Conservation (phyloP, 2,329 filamentous ascomycete genomes). For the Paracoccidioides lutzii region DNA sequence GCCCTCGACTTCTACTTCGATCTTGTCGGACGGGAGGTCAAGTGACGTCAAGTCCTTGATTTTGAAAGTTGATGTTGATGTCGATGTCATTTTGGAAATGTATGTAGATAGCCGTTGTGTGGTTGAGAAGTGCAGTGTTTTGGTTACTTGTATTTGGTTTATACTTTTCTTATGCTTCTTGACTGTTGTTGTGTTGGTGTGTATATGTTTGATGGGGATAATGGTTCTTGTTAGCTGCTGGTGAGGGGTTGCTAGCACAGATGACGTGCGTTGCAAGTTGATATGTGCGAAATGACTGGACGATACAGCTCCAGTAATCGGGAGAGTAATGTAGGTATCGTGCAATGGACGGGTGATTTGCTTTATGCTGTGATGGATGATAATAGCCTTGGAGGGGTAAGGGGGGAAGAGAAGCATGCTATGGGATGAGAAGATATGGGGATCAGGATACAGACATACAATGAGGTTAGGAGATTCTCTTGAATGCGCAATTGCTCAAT, state of each 20-base stretch:
- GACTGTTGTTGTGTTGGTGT: not conserved
- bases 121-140: not conserved
- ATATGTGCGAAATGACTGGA: not conserved
- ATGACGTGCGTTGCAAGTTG: not conserved
- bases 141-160: not conserved
- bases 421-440: not conserved
- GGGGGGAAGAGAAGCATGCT: not conserved
- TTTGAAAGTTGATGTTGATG: conserved; percentile 26
- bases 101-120: not conserved
- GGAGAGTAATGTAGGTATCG: not conserved
- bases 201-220: not conserved
- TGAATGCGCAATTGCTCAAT: not conserved
- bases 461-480: not conserved
- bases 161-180: not conserved
- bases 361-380: not conserved
- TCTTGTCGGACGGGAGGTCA: conserved; percentile 44
- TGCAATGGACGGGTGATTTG: not conserved
- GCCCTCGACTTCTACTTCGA: conserved; percentile 82
- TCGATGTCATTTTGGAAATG: conserved; percentile 1
- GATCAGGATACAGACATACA: not conserved
- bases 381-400: not conserved
- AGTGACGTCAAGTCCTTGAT: conserved; percentile 67
- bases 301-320: not conserved
- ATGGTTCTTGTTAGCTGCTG: not conserved
- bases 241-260: not conserved